Base-by-base conservation (phyloP, 768 basidiomycete species). In the Piloderma croceum region DNA sequence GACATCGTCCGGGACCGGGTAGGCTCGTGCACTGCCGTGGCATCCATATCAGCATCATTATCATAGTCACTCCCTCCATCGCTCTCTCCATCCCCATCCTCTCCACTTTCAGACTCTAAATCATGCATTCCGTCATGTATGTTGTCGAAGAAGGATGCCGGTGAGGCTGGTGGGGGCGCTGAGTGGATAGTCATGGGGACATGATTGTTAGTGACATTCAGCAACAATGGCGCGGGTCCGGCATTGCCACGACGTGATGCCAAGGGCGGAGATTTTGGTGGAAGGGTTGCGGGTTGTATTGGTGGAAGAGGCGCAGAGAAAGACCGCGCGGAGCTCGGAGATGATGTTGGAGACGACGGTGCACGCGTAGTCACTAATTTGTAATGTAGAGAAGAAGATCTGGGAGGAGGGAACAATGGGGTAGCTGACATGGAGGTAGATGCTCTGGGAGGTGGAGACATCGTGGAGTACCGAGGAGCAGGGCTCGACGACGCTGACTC, bases 51-150 rank as follows among this genome's bases (percentile, higher is more conserved):
- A 35, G 31, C 45, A 41, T 34, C 21, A 37, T 49, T 42, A 36
- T 39, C 45, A 27, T 51, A 35, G 55, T 52, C 58, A 37, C 6
- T 17, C 24, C 41, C 22, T 23, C 36, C 24, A 15, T 15, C 34
- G 10, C 44, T 56, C 22, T 53, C 56, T 18, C 58, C 63, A 15
- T 27, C 38, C 17, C 57, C 58, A 38, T 60, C 62, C 40, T 71
- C 71, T 19, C 70, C 70, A 36, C 76, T 77, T 18, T 79, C 76
- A 21, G 78, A 74, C 44, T 81, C 83, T 39, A 83, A 62, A 46
- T 81, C 84, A 49, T 84, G 81, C 76, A 87, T 77, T 19, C 76
- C 81, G 57, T 81, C 81, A 5, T 86, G 81, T 33, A 87, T 79
- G 45, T 64, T 74, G 61, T 88, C 83, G 57, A 88, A 87, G 69